Evolutionary conservation across 208 protist species (phyloP), one percentile per base, ranked within the genome.

Genomic region (Leptomonas pyrrhocoris): DNA sequence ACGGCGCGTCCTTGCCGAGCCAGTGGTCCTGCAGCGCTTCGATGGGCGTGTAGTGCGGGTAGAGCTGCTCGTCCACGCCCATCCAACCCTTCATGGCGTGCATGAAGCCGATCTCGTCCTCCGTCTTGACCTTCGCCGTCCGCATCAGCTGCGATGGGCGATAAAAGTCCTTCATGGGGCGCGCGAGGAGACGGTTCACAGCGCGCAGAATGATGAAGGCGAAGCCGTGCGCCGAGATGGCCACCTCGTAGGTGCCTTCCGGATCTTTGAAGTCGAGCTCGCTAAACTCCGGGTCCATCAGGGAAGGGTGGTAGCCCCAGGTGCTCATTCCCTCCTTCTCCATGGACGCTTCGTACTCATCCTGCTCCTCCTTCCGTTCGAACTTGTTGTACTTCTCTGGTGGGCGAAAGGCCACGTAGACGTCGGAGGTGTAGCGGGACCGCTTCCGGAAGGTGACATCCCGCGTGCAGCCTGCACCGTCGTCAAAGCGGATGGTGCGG

Each of bases 21-120:
- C 92, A 96, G 74, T 96, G 87, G 23, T 93, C 87, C 75, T 96
- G 92, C 42, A 96, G 82, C 4, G 92, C 92, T 43, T 96, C 92
- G 57, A 96, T 88, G 3, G 92, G 86, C 9, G 92, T 96, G 86
- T 87, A 94, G 64, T 96, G 92, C 2, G 87, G 89, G 60, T 92
- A 94, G 27, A 96, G 64, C 53, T 83, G 79, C 50, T 96, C 88
- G 30, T 96, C 92, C 12, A 93, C 72, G 18, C 89, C 92, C 63
- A 96, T 71, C 89, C 92, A 96, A 13, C 92, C 92, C 48, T 88
- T 88, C 77, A 96, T 80, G 45, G 92, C 92, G 77, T 94, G 84
- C 15, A 65, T 57, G 38, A 96, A 55, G 64, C 92, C 92, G 34
- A 94, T 74, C 25, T 93, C 83, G 34, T 96, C 89, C 36, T 90